Evolutionary conservation across 768 basidiomycete species (phyloP).

Genomic region (Amanita jacksonii): DNA sequence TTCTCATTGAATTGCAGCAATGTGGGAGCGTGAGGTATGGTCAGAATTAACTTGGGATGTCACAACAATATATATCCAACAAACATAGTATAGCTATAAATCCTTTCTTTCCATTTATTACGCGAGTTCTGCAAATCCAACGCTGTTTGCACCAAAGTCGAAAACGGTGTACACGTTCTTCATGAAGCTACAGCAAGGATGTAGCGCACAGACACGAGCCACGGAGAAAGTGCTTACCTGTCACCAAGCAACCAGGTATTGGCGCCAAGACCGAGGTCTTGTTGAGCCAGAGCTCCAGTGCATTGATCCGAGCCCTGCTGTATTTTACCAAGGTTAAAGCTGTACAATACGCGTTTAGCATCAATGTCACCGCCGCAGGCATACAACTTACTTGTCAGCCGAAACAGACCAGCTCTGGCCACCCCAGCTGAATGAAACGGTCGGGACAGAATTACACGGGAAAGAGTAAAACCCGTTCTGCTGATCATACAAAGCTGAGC

Average conservation of each 20-base stretch:
- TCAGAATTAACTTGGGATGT: too few species aligned
- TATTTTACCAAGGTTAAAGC: slow-evolving; percentile 3
- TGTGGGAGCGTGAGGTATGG: too few species aligned
- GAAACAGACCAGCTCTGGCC: background rate
- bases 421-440: background rate
- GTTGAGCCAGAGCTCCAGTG: background rate
- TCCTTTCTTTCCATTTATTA: too few species aligned
- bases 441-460: background rate
- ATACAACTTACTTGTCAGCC: background rate
- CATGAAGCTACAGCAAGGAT: slow-evolving; percentile 19
- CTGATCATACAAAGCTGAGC: background rate
- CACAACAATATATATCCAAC: too few species aligned
- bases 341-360: background rate
- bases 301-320: background rate
- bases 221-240: background rate
- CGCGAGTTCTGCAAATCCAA: too few species aligned
- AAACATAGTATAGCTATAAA: too few species aligned
- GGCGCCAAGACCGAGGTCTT: background rate
- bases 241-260: slow-evolving; percentile 1
- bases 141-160: too few species aligned
- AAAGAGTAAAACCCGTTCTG: background rate
- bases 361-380: background rate
- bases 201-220: background rate
- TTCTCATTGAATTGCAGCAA: too few species aligned
- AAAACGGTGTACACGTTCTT: slow-evolving; percentile 32